Evolutionary conservation across 352 stramenopile genomes (phyloP), one percentile per base, ranked within the genome.

Genomic region (Sclerospora graminicola): DNA sequence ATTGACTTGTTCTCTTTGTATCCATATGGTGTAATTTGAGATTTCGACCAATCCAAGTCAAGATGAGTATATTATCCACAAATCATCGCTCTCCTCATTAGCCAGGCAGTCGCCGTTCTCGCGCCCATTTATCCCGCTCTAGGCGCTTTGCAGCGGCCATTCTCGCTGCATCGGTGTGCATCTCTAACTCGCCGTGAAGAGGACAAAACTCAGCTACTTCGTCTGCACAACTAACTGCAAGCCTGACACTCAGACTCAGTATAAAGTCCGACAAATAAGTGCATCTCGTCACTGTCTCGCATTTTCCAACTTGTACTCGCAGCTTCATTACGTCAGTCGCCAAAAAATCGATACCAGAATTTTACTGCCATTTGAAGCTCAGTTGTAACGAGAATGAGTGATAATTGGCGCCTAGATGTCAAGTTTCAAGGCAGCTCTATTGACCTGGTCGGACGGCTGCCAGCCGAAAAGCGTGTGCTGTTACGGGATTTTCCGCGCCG

Each of bases 391-490:
- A 26, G 21, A 23, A 71, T 68, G 69, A 78, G 59, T 28, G 80
- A 89, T 47, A 88, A 89, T 48, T 92, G 80, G 80, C 74, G 76
- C 29, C 60, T 92, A 31, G 80, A 89, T 34, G 68, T 89, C 45
- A 88, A 89, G 56, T 92, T 92, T 55, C 80, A 89, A 53, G 71
- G 78, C 44, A 65, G 59, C 24, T 72, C 75, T 24, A 80, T 86
- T 27, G 62, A 61, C 21, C 59, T 92, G 30, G 74, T 89, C 15
- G 80, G 80, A 4, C 72, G 79, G 0, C 51, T 92, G 34, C 80
- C 80, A 19, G 72, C 74, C 14, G 80, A 92, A 61, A 92, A 92
- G 51, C 80, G 80, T 43, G 65, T 60, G 51, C 59, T 89, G 27
- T 51, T 89, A 29, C 61, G 69, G 26, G 80, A 92, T 37, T 89